Percentiles rank a stretch among this genome's conserved stretches.
phyloP scores from a whole-genome alignment of 2,329 filamentous ascomycete genomes.

The Alternaria postmessia region DNA sequence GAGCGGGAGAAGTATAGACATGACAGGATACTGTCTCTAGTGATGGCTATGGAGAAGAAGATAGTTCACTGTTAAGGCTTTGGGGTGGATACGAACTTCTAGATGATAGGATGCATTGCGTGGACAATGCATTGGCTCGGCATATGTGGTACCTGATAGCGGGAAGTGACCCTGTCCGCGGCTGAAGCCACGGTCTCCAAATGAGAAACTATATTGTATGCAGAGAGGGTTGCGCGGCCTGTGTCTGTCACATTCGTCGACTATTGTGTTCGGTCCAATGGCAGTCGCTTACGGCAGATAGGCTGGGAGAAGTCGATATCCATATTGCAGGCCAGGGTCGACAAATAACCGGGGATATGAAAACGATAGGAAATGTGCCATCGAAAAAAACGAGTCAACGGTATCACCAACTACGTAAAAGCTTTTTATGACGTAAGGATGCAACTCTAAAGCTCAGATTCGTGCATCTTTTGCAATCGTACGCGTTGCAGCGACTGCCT shows the following conservation, averaged over 20 bases:
- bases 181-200: slow-evolving; percentile 5
- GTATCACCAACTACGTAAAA: background rate
- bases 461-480: background rate
- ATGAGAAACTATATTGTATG: slow-evolving; percentile 9
- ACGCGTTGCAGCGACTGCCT: too few relatives aligned
- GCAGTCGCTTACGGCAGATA: slow-evolving; percentile 4
- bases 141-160: slow-evolving; percentile 16
- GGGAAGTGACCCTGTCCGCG: slow-evolving; percentile 7
- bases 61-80: background rate
- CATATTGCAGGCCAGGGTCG: slow-evolving; percentile 11
- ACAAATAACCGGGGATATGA: slow-evolving; percentile 14
- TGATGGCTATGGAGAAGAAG: background rate
- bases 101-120: background rate
- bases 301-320: background rate
- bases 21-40: slow-evolving; percentile 3
- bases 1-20: slow-evolving; percentile 58
- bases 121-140: background rate
- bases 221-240: background rate
- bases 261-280: slow-evolving; percentile 7
- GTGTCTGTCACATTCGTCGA: background rate
- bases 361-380: background rate
- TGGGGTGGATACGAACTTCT: background rate
- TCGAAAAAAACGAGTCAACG: background rate
- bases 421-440: background rate
- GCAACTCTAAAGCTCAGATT: background rate